phyloP scores from a whole-genome alignment of 768 basidiomycete genomes.

The Cystofilobasidium ferigula region DNA sequence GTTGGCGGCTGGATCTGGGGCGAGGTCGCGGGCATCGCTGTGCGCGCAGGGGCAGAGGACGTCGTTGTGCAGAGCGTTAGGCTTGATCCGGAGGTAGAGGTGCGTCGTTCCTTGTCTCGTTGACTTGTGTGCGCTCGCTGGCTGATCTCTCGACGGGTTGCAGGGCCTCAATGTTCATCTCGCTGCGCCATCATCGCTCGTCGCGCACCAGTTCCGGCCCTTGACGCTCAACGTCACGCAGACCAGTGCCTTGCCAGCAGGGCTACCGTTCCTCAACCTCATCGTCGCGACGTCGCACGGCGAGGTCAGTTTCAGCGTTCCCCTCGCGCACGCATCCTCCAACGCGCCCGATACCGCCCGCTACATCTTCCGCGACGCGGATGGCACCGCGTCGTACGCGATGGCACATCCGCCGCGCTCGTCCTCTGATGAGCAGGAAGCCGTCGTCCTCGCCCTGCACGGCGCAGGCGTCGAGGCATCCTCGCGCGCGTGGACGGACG shows the following conservation, averaged over 20 bases:
- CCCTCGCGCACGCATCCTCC: not conserved
- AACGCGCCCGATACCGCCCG: not conserved
- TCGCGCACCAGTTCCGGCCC: constrained; percentile 8
- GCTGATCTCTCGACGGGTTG: not conserved
- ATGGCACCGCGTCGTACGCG: constrained; percentile 30
- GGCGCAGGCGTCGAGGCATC: constrained; percentile 73
- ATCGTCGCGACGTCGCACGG: not conserved
- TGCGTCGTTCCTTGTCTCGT: constrained; percentile 1
- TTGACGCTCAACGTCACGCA: constrained; percentile 5
- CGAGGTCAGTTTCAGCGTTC: not conserved
- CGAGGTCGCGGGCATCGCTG: constrained; percentile 53
- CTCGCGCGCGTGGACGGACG: constrained; percentile 51
- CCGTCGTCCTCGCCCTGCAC: constrained; percentile 45
- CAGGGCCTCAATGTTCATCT: not conserved
- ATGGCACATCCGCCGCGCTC: constrained; percentile 36
- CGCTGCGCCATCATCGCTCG: not conserved
- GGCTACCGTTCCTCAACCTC: not conserved
- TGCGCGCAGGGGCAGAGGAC: constrained; percentile 45
- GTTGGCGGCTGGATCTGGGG: constrained; percentile 65
- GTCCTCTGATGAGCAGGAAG: constrained; percentile 43
- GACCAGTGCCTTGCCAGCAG: not conserved
- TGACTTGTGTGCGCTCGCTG: not conserved
- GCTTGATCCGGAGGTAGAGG: constrained; percentile 1
- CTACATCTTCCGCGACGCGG: constrained; percentile 4
- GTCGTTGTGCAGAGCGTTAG: not conserved